Conservation (phyloP, 208 protist species). For the Herpetomonas samuelpessoai region DNA sequence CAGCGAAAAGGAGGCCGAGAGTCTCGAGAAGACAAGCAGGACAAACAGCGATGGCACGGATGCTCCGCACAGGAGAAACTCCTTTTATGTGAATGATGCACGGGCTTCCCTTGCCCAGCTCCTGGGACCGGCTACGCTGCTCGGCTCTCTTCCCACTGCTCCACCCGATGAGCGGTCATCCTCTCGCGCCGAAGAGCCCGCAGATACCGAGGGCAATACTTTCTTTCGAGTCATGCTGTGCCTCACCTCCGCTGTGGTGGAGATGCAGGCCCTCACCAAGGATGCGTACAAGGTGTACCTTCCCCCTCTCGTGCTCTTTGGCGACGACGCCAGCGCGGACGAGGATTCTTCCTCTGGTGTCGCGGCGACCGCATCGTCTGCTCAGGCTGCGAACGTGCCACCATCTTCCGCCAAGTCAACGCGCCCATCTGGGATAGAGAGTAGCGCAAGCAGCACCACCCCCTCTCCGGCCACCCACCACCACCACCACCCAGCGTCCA, state of each 20-base stretch:
- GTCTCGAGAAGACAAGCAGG: background rate
- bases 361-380: too few species aligned
- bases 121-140: background rate
- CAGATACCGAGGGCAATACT: background rate
- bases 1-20: background rate
- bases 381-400: too few species aligned
- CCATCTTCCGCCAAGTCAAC: too few species aligned
- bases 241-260: slow-evolving; percentile 6
- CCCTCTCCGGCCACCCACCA: too few species aligned
- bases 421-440: too few species aligned
- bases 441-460: too few species aligned
- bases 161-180: background rate
- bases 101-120: background rate
- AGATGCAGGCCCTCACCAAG: slow-evolving; percentile 45
- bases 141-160: background rate
- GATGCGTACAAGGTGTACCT: slow-evolving; percentile 35
- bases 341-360: too few species aligned
- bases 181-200: background rate
- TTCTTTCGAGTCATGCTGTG: background rate
- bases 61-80: background rate
- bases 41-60: background rate
- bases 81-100: background rate
- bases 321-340: too few species aligned
- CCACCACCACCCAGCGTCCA: too few species aligned
- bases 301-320: slow-evolving; percentile 45